Evolutionary conservation across 441 rosid genomes (phyloP).

Genomic region (Euphorbia corollata): DNA sequence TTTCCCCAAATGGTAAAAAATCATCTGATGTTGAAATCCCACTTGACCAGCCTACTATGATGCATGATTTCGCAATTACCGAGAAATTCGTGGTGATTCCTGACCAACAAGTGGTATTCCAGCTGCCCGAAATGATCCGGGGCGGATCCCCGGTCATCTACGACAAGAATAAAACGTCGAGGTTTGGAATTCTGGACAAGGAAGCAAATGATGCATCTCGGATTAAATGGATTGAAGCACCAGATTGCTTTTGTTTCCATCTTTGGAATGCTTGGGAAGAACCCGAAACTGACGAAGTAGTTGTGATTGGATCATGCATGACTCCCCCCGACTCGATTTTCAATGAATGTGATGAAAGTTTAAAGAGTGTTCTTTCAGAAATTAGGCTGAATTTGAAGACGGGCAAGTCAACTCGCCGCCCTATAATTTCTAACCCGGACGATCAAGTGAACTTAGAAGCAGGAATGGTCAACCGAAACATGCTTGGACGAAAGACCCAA

Average conservation of each 20-base stretch:
- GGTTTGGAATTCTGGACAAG: slow-evolving; percentile 61
- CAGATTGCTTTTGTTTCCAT: slow-evolving; percentile 71
- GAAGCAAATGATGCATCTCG: slow-evolving; percentile 34
- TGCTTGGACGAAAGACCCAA: slow-evolving; percentile 53
- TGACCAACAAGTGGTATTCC: slow-evolving; percentile 80
- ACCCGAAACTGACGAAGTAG: slow-evolving; percentile 56
- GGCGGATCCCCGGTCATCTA: slow-evolving; percentile 84
- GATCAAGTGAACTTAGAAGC: slow-evolving; percentile 67
- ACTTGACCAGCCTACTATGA: slow-evolving; percentile 59
- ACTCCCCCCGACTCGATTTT: slow-evolving; percentile 80
- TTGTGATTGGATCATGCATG: slow-evolving; percentile 85
- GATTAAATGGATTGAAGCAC: slow-evolving; percentile 53
- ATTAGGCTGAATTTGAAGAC: slow-evolving; percentile 62
- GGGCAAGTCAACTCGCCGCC: slow-evolving; percentile 55
- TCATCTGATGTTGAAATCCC: slow-evolving; percentile 59
- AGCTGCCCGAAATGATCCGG: slow-evolving; percentile 56
- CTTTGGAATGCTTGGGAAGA: slow-evolving; percentile 95
- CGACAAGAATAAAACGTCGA: slow-evolving; percentile 49
- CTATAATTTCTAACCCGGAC: slow-evolving; percentile 27
- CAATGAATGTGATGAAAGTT: slow-evolving; percentile 65
- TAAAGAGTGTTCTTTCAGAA: slow-evolving; percentile 64
- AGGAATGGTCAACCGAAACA: slow-evolving; percentile 76
- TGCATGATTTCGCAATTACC: slow-evolving; percentile 78
- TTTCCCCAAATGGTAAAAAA: slow-evolving; percentile 45
- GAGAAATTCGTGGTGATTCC: slow-evolving; percentile 70